Conservation (phyloP, 2,329 filamentous ascomycete genomes). For the Didymella exigua region DNA sequence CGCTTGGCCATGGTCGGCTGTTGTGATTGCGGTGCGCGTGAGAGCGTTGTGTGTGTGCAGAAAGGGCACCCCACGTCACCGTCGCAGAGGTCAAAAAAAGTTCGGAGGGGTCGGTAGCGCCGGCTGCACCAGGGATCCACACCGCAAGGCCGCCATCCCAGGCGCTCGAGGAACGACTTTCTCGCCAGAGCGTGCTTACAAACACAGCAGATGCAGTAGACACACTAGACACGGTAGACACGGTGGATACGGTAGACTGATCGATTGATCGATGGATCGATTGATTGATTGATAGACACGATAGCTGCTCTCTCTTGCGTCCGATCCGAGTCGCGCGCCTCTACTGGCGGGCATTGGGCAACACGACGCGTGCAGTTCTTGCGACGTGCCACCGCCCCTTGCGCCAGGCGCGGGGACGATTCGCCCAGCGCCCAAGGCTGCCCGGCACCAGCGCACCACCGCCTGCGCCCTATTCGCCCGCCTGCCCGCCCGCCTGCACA, state of each 20-base stretch:
- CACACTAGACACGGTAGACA: no score
- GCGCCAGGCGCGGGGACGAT: slow-evolving; percentile 33
- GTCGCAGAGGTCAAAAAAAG: slow-evolving; percentile 6
- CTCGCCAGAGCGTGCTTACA: no score
- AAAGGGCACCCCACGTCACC: not conserved
- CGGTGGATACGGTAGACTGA: no score
- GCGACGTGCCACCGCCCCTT: slow-evolving; percentile 16
- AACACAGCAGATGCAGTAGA: no score
- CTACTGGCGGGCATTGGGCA: not conserved
- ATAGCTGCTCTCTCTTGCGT: slow-evolving; percentile 16
- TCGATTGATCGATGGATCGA: no score
- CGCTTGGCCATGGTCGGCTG: slow-evolving; percentile 64
- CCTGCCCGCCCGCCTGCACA: slow-evolving; percentile 20
- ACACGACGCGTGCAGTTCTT: slow-evolving; percentile 34
- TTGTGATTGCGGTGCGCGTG: not conserved
- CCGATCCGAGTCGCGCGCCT: slow-evolving; percentile 12
- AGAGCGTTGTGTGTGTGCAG: not conserved
- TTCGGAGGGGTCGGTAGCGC: slow-evolving; percentile 7
- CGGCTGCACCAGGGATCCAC: not conserved
- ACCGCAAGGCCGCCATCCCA: not conserved
- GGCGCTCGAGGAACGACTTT: no score
- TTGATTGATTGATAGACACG: no score
- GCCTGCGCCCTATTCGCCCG: slow-evolving; percentile 36
- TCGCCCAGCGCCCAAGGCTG: slow-evolving; percentile 29
- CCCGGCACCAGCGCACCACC: slow-evolving; percentile 11